Base-by-base conservation (phyloP, 1,139 yeast genomes). In the Kluyveromyces sp. region DNA sequence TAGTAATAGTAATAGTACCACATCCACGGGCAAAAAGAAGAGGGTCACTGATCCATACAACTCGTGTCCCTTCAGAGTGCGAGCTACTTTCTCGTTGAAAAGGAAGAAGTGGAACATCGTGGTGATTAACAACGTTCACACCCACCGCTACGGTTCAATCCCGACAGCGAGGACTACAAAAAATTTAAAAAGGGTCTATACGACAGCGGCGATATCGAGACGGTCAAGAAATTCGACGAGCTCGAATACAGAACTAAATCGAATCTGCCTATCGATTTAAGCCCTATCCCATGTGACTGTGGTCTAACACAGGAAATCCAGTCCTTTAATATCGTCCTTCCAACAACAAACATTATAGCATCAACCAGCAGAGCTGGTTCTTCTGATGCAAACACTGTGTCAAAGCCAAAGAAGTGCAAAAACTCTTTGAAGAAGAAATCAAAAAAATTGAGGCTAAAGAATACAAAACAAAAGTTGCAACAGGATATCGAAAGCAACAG, bases 21-120 rank as follows among this genome's bases (percentile, higher is more conserved):
- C 8, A n/a, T n/a, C 8, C 4, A 33, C 7, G 28, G 29, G 39
- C 21, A 61, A 59, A 52, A 62, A 60, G 50, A 63, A 61, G 45
- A 51, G 68, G 42, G 51, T 57, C 4, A 64, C 60, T 2, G 61
- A 66, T n/a, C 54, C 63, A 42, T 63, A 58, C 47, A 63, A 67
- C 30, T 69, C 73, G 7, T 83, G 92, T 59, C 88, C 89, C 1
- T 83, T 83, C 59, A 72, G 85, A 60, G 71, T 83, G 32, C 67
- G 90, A 52, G 88, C 88, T 2, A 81, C 83, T 52, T 81, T 70
- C 54, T 78, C 84, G 0, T 62, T 77, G 25, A 70, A 81, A 51
- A 69, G 75, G 41, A 69, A 73, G 52, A 63, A 65, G 40, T 83
- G 90, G 90, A 68, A 78, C 7, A 68, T 82, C 41, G 82, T 78